Percentiles rank a stretch among this genome's conserved stretches.
These are phyloP conservation scores for Bipolaris victoriae DNA, from an alignment of 2,329 filamentous ascomycete species.

Conservation along the genomic window DNA sequence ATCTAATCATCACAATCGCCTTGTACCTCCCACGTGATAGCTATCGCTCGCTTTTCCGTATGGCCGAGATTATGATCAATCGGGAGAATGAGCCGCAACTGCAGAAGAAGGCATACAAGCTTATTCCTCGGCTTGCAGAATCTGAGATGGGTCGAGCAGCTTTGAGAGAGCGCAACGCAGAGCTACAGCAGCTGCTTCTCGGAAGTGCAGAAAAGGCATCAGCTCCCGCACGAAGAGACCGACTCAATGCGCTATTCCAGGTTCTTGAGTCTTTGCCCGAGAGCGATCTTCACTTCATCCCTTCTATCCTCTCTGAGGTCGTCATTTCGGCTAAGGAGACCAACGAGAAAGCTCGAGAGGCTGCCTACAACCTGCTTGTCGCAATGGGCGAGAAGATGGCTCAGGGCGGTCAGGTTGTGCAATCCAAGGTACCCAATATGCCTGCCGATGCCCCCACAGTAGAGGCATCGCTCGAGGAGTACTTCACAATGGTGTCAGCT, in stretches of 20 bases:
- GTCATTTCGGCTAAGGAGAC: slow-evolving; percentile 97
- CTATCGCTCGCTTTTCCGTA: slow-evolving; percentile 83
- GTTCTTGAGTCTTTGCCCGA: slow-evolving; percentile 80
- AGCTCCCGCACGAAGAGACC: slow-evolving; percentile 82
- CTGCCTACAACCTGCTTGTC: slow-evolving; percentile 88
- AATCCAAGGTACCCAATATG: slow-evolving; percentile 88
- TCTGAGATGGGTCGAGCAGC: slow-evolving; percentile 79
- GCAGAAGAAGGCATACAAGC: slow-evolving; percentile 98
- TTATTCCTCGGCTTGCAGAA: slow-evolving; percentile 87
- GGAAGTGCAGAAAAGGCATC: slow-evolving; percentile 83
- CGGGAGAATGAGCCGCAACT: slow-evolving; percentile 85
- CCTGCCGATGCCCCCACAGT: slow-evolving; percentile 77
- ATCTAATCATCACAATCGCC: slow-evolving; percentile 94
- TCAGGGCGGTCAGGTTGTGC: slow-evolving; percentile 76
- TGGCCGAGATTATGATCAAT: slow-evolving; percentile 81
- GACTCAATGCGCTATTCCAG: slow-evolving; percentile 80
- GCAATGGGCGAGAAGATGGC: slow-evolving; percentile 85
- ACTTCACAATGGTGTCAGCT: slow-evolving; percentile 97
- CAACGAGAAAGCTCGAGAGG: slow-evolving; percentile 89
- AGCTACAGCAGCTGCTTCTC: slow-evolving; percentile 83
- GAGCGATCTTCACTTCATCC: slow-evolving; percentile 88
- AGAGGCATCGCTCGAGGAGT: slow-evolving; percentile 86
- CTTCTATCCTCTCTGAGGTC: slow-evolving; percentile 87
- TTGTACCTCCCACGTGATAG: slow-evolving; percentile 88
- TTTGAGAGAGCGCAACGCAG: slow-evolving; percentile 73